Conservation (phyloP, 2,329 filamentous ascomycete species). For the Drechslerella coelobrocha region DNA sequence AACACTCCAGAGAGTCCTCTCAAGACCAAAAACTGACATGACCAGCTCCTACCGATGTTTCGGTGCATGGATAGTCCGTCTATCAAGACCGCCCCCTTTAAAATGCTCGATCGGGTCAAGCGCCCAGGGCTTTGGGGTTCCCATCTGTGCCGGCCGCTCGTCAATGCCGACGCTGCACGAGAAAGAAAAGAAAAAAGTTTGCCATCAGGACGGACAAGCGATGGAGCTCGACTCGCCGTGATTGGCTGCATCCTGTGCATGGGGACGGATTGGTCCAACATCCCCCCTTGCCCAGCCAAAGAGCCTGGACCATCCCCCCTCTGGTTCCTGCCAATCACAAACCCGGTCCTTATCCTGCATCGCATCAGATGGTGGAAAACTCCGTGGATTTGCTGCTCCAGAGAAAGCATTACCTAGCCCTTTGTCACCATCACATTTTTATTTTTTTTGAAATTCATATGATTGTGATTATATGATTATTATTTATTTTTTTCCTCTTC, state of each 20-base stretch:
- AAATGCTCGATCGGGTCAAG: conserved; percentile 47
- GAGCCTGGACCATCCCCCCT: conserved; percentile 48
- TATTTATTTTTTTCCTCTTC: conserved; percentile 15
- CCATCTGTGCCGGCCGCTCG: conserved; percentile 22
- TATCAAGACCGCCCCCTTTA: conserved; percentile 40
- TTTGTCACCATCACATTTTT: conserved; percentile 4
- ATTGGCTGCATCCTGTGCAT: conserved; percentile 28
- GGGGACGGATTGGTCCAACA: conserved; percentile 44
- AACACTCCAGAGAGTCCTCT: neutral
- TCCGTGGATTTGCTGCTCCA: conserved; percentile 16
- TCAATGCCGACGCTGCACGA: conserved; percentile 34
- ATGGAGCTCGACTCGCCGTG: conserved; percentile 30
- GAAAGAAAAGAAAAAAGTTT: conserved; percentile 43
- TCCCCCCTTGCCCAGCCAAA: conserved; percentile 44
- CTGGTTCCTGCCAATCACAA: conserved; percentile 45
- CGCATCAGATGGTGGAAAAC: conserved; percentile 35
- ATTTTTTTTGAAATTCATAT: too few relatives aligned
- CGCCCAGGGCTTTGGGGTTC: conserved; percentile 11
- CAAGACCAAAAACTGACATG: neutral
- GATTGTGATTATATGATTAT: too few relatives aligned
- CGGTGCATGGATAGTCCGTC: conserved; percentile 30
- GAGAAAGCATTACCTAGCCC: neutral
- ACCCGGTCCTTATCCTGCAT: conserved; percentile 47
- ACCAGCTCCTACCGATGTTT: conserved; percentile 39
- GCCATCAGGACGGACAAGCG: conserved; percentile 33